Base-by-base conservation (phyloP, 176 grass and related monocot genomes). In the Phragmites australis region DNA sequence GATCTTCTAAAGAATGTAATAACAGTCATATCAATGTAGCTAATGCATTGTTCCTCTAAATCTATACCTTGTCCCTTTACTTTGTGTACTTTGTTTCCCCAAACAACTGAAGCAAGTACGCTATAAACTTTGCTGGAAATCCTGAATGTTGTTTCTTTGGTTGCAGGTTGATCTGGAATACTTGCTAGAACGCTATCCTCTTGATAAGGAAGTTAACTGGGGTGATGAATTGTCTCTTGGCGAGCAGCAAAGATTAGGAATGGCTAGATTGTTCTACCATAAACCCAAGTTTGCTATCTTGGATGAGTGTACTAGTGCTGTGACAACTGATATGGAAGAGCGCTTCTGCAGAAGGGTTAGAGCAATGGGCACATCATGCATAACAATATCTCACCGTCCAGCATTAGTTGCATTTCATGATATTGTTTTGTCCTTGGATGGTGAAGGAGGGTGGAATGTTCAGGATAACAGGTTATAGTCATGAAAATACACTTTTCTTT, bases 391-490 rank as follows among this genome's bases (percentile, higher is more conserved):
- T 71, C 95, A 98, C 65, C 90, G 92, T 8, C 95, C 95, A 71
- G 95, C 95, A 71, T 85, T 98, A 81, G 95, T 89, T 85, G 95
- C 95, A 71, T 98, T 98, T 93, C 95, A 98, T 84, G 95, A 98
- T 70, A 91, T 93, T 1, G 90, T 94, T 84, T 88, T 98, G 37
- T 98, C 95, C 45, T 94, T 98, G 86, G 90, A 98, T 75, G 95
- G 95, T 72, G 95, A 98, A 88, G 95, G 95, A 74, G 86, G 90
- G 22, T 98, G 92, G 90, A 62, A 82, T 70, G 88, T 98, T 76
- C 87, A 94, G 62, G 87, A 94, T 74, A 98, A 94, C 80, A 98
- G 95, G 95, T 97, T 81, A 89, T 45, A 56, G 7, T 64, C 74
- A 65, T 14, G 29, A 83, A 29, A 65, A 53, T 67, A 27, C 17